Conservation (phyloP, 129 eudicot species). For the Heracleum sosnowskyi region DNA sequence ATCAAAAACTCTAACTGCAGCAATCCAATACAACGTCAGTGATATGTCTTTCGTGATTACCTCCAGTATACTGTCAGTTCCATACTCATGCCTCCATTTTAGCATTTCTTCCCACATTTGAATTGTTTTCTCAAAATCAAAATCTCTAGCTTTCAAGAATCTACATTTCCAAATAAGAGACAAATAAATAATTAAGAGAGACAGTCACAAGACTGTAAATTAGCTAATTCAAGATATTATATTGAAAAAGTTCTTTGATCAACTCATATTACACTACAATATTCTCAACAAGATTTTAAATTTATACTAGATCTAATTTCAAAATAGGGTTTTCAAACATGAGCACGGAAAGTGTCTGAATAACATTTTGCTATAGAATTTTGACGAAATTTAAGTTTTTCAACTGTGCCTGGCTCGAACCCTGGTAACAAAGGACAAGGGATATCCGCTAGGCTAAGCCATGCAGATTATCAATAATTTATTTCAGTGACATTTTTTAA, state of each 20-base stretch:
- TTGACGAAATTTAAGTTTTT: background rate
- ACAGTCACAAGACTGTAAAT: background rate
- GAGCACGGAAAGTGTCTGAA: background rate
- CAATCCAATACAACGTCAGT: background rate
- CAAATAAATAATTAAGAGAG: background rate
- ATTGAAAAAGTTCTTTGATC: background rate
- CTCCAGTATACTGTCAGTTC: conserved; percentile 82
- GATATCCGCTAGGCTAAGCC: background rate
- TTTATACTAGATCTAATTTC: background rate
- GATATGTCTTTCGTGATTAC: conserved; percentile 25
- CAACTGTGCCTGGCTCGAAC: background rate
- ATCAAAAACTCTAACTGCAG: background rate
- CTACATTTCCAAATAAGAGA: conserved; percentile 25
- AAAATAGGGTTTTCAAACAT: background rate
- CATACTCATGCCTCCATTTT: conserved; percentile 77
- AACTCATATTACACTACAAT: background rate
- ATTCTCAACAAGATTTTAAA: background rate
- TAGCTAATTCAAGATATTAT: background rate
- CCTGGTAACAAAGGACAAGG: background rate
- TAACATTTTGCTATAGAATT: background rate
- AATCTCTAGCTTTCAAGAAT: conserved; percentile 83
- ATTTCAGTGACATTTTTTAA: background rate
- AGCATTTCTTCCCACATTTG: conserved; percentile 98
- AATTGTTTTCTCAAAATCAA: conserved; percentile 56
- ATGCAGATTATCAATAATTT: background rate